Base-by-base conservation (phyloP, 768 basidiomycete genomes). In the Galerina sulciceps region DNA sequence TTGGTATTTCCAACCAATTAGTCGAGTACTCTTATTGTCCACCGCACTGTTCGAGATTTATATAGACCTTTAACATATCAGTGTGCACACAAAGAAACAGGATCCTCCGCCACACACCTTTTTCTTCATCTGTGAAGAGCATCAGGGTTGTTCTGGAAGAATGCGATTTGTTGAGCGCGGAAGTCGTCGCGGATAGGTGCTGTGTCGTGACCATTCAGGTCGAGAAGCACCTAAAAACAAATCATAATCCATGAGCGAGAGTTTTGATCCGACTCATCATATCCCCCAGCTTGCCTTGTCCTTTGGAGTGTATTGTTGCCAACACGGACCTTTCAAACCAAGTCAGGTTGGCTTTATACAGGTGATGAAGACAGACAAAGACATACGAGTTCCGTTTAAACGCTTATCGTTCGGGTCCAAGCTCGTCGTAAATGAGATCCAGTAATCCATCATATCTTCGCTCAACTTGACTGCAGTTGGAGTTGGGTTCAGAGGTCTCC, bases 391-490 rank as follows among this genome's bases (percentile, higher is more conserved):
- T 13, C 22, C 23, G 10, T 49, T 40, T 34, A 74, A 73, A 14
- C 61, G 62, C 0, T 68, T 68, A 48, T 78, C 75, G 59, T 78
- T 78, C 1, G 75, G 76, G 53, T 73, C 65, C 36, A 78, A 46
- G 41, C 65, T 70, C 6, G 64, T 70, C 1, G 70, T 70, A 37
- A 76, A 78, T 9, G 76, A 76, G 8, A 78, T 66, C 76, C 75
- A 77, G 46, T 76, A 77, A 52, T 77, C 73, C 22, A 73, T 66
- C 67, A 78, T 74, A 4, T 63, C 37, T 3, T 45, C 57, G 49
- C 74, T 75, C 3, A 74, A 43, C 2, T 45, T 50, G 35, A 50
- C 40, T 6, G 60, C 57, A 18, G 60, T 50, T 14, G 64, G 56
- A 6, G 66, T 64, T 10, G 44, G 53, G 44, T 71, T 63, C 4